Evolutionary conservation across 768 basidiomycete species (phyloP), one percentile per base, ranked within the genome.

Genomic region (Dentipellis fragilis): DNA sequence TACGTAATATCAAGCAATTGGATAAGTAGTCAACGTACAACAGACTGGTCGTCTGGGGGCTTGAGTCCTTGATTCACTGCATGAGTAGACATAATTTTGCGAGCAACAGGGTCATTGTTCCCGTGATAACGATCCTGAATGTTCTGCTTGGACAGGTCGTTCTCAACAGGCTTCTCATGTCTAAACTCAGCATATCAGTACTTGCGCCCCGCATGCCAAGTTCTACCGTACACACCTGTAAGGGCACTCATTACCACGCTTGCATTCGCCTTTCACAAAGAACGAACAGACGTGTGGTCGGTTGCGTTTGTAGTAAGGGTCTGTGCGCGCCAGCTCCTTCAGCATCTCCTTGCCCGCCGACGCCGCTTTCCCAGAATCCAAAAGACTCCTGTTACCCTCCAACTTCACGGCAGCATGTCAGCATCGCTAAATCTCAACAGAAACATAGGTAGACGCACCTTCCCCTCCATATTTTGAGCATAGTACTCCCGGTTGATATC

Each of bases 271-370:
- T 71, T 98, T 99, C 51, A 79, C 85, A 66, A 85, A 98, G 79
- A 98, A 98, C 2, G 89, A 91, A 69, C 96, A 99, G 12, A 96
- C 66, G 61, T 97, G 89, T 48, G 96, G 92, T 54, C 88, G 75
- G 71, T 98, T 99, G 55, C 95, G 85, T 71, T 97, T 96, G 74
- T 98, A 98, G 68, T 93, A 93, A 0, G 96, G 96, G 64, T 98
- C 95, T 34, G 89, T 90, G 61, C 95, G 81, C 21, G 96, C 96
- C 10, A 99, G 73, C 60, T 89, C 83, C 71, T 98, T 97, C 54
- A 99, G 73, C 90, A 98, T 94, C 65, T 99, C 96, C 69, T 94
- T 93, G 22, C 92, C 93, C 3, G 89, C 90, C 19, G 86, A 82
- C 22, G 78, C 79, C 8, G 89, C 78, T 21, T 80, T 76, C 36